phyloP scores from a whole-genome alignment of 106 monocot genomes.

The Acorus calamus region DNA sequence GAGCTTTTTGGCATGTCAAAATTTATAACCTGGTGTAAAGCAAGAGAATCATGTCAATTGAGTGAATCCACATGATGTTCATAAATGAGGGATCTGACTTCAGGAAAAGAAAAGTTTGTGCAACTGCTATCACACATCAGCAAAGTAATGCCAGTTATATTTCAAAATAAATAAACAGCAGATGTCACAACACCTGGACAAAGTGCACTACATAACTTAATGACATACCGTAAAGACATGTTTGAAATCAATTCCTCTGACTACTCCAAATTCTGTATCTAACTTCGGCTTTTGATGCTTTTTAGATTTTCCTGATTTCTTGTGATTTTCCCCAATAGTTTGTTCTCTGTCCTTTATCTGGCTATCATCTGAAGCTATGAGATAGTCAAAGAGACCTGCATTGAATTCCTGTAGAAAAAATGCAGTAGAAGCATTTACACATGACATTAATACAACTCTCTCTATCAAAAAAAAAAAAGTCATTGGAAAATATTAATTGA shows the following conservation, averaged over 20 bases:
- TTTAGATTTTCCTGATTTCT: conserved; percentile 35
- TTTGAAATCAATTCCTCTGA: conserved; percentile 98
- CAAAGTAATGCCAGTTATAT: not conserved
- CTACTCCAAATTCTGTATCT: conserved; percentile 90
- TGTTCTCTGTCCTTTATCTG: conserved; percentile 42
- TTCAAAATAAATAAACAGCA: not conserved
- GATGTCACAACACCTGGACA: not conserved
- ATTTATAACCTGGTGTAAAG: conserved; percentile 61
- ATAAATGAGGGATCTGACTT: too few species aligned
- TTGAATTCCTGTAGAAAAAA: conserved; percentile 62
- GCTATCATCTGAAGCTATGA: conserved; percentile 76
- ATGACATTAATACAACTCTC: too few species aligned
- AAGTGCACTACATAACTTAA: not conserved
- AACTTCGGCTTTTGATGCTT: conserved; percentile 49
- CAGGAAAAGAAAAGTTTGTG: too few species aligned
- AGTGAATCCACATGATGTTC: too few species aligned
- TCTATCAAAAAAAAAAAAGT: too few species aligned
- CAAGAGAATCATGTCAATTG: conserved; percentile 1
- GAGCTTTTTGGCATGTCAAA: conserved; percentile 71
- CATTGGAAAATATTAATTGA: too few species aligned
- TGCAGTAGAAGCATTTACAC: too few species aligned
- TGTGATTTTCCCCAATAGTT: conserved; percentile 21
- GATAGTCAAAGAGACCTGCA: conserved; percentile 80
- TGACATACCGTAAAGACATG: conserved; percentile 80
- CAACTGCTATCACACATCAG: too few species aligned